These are phyloP conservation scores for Rhipidocladum racemiflorum DNA, from an alignment of 176 grass and related monocot species.

Conservation along the genomic window DNA sequence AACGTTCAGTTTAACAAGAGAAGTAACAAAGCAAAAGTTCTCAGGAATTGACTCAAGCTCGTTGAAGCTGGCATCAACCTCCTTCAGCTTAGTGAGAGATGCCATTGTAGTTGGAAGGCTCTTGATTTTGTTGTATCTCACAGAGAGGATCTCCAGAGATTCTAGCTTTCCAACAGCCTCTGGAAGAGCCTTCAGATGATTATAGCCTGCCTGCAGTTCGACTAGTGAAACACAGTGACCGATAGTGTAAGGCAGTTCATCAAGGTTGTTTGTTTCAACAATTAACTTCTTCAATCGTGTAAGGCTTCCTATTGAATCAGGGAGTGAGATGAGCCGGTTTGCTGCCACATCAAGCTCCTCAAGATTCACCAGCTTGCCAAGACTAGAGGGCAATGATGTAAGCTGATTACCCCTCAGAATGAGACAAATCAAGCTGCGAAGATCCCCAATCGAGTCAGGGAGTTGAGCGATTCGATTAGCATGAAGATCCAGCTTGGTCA, in stretches of 20 bases:
- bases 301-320: conserved; percentile 82
- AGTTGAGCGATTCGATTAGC: conserved; percentile 70
- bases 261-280: conserved; percentile 74
- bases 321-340: conserved; percentile 61
- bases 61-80: conserved; percentile 92
- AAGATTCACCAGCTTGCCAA: conserved; percentile 73
- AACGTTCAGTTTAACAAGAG: conserved; percentile 84
- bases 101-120: conserved; percentile 96
- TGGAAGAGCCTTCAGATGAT: conserved; percentile 85
- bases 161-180: conserved; percentile 92
- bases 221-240: conserved; percentile 73
- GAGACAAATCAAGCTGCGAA: conserved; percentile 61
- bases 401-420: conserved; percentile 85
- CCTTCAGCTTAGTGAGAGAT: conserved; percentile 84
- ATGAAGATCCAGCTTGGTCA: conserved; percentile 77
- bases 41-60: conserved; percentile 90
- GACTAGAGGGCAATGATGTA: conserved; percentile 52
- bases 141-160: conserved; percentile 75
- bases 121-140: conserved; percentile 92
- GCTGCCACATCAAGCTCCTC: conserved; percentile 87
- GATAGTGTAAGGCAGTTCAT: conserved; percentile 91
- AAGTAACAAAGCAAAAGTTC: conserved; percentile 87
- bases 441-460: conserved; percentile 70
- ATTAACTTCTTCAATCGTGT: conserved; percentile 69
- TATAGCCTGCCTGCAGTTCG: conserved; percentile 78